A percentile compares a stretch with the other conserved stretches of the same genome.
Evolutionary conservation across 495 filamentous ascomycete genomes (phyloP).

Genomic region (Aspergillus steynii): DNA sequence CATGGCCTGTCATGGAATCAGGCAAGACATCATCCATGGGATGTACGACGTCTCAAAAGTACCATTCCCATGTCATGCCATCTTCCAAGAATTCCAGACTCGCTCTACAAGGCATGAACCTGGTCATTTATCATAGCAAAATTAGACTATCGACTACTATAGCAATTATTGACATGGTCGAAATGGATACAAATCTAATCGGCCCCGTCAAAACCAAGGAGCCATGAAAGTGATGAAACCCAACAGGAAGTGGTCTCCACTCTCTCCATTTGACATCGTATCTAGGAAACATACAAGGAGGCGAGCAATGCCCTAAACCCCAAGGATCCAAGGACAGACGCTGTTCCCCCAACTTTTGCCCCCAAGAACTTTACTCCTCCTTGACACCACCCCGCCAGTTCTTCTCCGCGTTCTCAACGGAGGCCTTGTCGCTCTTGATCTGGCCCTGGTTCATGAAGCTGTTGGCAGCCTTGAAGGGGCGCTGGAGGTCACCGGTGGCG

Average conservation of each 20-base stretch:
- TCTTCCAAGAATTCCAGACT: not conserved
- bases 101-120: not conserved
- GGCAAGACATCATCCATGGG: no score
- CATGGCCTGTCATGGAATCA: not conserved
- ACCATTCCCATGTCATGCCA: not conserved
- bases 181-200: constrained; percentile 1
- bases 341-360: not conserved
- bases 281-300: constrained; percentile 18
- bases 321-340: not conserved
- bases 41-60: not conserved
- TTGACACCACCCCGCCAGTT: constrained; percentile 83
- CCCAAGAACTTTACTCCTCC: constrained; percentile 69
- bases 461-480: constrained; percentile 85
- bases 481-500: constrained; percentile 87
- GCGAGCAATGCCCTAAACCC: constrained; percentile 5
- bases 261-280: constrained; percentile 1
- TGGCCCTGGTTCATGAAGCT: constrained; percentile 78
- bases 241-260: not conserved
- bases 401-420: constrained; percentile 83
- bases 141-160: not conserved
- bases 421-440: constrained; percentile 94
- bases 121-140: not conserved
- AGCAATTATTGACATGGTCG: constrained; percentile 6
- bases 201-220: not conserved
- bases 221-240: not conserved